These are phyloP conservation scores for Dactylella cylindrospora DNA, from an alignment of 2,329 filamentous ascomycete genomes.

Conservation along the genomic window DNA sequence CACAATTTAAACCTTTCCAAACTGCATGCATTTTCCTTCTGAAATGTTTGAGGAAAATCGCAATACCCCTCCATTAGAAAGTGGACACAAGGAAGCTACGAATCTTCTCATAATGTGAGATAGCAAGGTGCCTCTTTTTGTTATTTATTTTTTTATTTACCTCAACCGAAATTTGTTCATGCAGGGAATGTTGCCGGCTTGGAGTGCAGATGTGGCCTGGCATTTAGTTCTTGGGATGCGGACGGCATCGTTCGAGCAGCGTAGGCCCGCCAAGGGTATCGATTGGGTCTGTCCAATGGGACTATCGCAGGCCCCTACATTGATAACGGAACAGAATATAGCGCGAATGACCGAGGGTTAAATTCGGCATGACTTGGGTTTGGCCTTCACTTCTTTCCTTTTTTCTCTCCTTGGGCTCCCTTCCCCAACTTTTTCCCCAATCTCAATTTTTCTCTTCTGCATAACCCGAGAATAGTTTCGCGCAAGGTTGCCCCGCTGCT, in stretches of 20 bases:
- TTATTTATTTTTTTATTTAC: conserved; percentile 42
- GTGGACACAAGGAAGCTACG: conserved; percentile 23
- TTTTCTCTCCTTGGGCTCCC: conserved; percentile 12
- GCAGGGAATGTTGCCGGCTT: conserved; percentile 14
- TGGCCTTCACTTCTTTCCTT: conserved; percentile 5
- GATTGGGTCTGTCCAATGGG: too few species aligned
- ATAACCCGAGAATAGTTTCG: conserved; percentile 1
- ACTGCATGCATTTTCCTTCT: conserved; percentile 10
- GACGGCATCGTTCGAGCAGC: too few species aligned
- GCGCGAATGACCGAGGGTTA: too few species aligned
- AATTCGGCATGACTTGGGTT: too few species aligned
- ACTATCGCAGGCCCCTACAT: too few species aligned
- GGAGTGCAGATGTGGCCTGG: conserved; percentile 30
- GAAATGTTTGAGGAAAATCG: conserved; percentile 28
- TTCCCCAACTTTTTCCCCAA: conserved; percentile 40
- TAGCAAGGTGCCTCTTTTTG: conserved; percentile 20
- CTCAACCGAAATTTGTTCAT: conserved; percentile 45
- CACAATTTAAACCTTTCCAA: conserved; percentile 16
- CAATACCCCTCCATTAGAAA: conserved; percentile 16
- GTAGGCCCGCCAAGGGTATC: too few species aligned
- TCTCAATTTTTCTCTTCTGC: conserved; percentile 5
- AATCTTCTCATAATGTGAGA: too few species aligned
- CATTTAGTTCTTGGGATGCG: too few species aligned
- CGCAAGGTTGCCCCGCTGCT: conserved; percentile 34
- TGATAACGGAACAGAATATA: too few species aligned